phyloP scores from a whole-genome alignment of 306 rosid species.

The Vicia villosa region DNA sequence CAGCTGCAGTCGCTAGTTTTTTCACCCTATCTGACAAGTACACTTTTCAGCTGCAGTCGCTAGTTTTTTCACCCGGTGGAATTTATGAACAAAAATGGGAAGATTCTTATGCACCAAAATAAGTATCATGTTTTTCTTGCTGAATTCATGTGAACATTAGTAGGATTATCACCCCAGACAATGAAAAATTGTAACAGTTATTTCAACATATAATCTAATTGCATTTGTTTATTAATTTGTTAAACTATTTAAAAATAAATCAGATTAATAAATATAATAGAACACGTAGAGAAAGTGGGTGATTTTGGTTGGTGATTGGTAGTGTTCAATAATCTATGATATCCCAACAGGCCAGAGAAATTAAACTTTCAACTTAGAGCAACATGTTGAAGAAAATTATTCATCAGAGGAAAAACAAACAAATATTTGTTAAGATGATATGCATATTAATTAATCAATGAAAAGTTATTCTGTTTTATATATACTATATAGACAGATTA shows the following conservation, averaged over 20 bases:
- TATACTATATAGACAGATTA: constrained; percentile 8
- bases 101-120: not conserved
- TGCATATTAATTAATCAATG: constrained; percentile 3
- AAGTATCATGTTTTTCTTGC: constrained; percentile 4
- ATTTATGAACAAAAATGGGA: not conserved
- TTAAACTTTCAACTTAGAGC: not conserved
- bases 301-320: not conserved
- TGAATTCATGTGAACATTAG: not conserved
- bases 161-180: not conserved
- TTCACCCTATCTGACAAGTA: not conserved
- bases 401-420: not conserved
- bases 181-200: not conserved
- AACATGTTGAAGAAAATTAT: constrained; percentile 3
- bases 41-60: not conserved
- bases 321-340: not conserved
- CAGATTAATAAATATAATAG: not conserved
- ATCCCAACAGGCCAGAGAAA: not conserved
- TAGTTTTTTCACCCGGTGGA: not conserved
- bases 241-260: too few species aligned
- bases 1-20: too few species aligned
- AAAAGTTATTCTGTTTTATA: not conserved
- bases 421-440: not conserved
- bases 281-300: not conserved
- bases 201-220: not conserved
- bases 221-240: not conserved